These are phyloP conservation scores for Periglandula ipomoeae DNA, from an alignment of 2,329 filamentous ascomycete genomes.

Conservation along the genomic window DNA sequence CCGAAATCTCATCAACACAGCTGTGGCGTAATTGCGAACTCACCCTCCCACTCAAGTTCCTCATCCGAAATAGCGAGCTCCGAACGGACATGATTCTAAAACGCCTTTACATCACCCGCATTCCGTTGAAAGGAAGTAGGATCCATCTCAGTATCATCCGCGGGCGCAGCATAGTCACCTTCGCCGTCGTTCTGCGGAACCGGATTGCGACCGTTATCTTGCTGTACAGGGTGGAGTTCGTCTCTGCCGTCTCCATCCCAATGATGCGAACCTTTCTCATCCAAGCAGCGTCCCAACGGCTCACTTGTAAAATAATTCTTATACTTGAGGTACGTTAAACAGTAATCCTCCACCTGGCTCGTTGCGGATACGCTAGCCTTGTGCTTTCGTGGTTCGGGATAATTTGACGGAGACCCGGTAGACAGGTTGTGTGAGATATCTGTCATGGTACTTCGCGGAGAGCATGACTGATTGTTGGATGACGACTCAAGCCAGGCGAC, in stretches of 20 bases:
- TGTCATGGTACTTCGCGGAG: not conserved
- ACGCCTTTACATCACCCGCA: conserved; percentile 19
- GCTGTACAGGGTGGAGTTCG: too few species aligned
- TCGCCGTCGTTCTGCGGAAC: too few species aligned
- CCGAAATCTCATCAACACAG: not conserved
- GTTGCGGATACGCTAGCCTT: conserved; percentile 1
- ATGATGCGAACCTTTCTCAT: conserved; percentile 9
- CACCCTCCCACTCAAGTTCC: conserved; percentile 15
- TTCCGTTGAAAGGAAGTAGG: conserved; percentile 7
- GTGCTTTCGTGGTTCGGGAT: not conserved
- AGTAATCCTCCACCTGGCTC: conserved; percentile 20
- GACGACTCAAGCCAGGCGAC: conserved; percentile 22
- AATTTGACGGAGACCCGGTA: conserved; percentile 1
- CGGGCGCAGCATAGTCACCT: not conserved
- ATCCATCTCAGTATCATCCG: not conserved
- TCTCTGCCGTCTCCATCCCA: too few species aligned
- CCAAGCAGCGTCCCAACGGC: conserved; percentile 23
- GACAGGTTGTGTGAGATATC: conserved; percentile 3
- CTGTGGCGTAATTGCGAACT: not conserved
- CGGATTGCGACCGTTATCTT: too few species aligned
- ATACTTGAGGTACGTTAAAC: conserved; percentile 23
- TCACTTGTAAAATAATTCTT: conserved; percentile 21
- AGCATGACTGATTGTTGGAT: conserved; percentile 6
- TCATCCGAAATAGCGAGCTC: conserved; percentile 22
- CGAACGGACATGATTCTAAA: conserved; percentile 22